A percentile compares a stretch with the other conserved stretches of the same genome.
These are phyloP conservation scores for Phragmites australis DNA, from an alignment of 176 grass and related monocot species.

Conservation along the genomic window DNA sequence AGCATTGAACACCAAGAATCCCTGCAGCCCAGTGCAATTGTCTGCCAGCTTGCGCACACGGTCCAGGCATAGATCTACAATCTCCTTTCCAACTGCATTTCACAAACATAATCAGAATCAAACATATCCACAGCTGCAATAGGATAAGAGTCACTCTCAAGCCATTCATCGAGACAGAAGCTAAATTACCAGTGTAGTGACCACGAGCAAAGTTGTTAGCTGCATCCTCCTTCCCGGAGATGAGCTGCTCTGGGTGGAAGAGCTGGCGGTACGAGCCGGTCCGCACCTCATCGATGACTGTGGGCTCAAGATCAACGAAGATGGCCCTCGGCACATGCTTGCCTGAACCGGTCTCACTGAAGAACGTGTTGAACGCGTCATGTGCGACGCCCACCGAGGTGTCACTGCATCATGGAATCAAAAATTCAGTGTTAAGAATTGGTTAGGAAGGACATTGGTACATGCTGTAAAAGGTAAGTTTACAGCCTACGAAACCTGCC, in stretches of 20 bases:
- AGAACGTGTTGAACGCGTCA: conserved; percentile 97
- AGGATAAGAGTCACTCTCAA: background rate
- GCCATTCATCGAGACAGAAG: background rate
- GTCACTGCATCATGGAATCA: conserved; percentile 47
- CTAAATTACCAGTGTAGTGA: conserved; percentile 78
- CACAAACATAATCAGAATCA: conserved; percentile 18
- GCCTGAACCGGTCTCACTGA: conserved; percentile 82
- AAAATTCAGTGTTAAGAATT: conserved; percentile 18
- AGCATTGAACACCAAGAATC: conserved; percentile 94
- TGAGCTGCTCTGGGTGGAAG: conserved; percentile 94
- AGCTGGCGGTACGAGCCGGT: conserved; percentile 82
- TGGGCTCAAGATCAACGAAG: conserved; percentile 94
- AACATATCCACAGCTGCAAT: background rate
- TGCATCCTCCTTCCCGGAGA: conserved; percentile 91
- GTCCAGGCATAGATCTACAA: conserved; percentile 89
- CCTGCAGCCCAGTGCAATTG: conserved; percentile 96
- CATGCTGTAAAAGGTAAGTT: background rate
- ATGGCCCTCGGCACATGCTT: conserved; percentile 94
- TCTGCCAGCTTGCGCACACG: conserved; percentile 91
- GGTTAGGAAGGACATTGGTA: background rate
- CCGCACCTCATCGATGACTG: conserved; percentile 88
- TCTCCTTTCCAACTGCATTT: conserved; percentile 88
- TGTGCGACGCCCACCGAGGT: conserved; percentile 60
- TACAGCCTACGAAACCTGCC: conserved; percentile 19
- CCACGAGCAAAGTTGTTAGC: conserved; percentile 97